Conservation (phyloP, 495 filamentous ascomycete genomes). For the Penicillium lagena region DNA sequence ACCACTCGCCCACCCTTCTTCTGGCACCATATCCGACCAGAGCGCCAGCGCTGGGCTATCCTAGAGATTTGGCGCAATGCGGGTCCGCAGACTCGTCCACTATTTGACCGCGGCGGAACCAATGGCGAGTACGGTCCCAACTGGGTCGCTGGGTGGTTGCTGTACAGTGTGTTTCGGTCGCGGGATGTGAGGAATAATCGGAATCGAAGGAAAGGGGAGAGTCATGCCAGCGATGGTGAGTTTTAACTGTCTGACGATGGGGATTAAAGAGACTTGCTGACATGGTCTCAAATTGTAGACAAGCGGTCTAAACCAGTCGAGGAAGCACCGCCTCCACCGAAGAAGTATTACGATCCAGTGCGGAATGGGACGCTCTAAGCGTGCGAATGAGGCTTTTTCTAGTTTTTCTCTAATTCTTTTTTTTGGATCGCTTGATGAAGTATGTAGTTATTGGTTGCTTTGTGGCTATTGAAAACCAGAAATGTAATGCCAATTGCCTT, state of each 20-base stretch:
- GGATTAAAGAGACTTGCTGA: neutral
- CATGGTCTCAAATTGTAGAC: slow-evolving; percentile 11
- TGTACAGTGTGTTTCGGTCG: slow-evolving; percentile 54
- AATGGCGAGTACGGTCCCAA: slow-evolving; percentile 43
- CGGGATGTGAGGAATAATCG: slow-evolving; percentile 51
- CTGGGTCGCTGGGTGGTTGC: slow-evolving; percentile 52
- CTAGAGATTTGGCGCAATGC: slow-evolving; percentile 34
- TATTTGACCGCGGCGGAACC: slow-evolving; percentile 34
- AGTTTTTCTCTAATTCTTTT: slow-evolving; percentile 1
- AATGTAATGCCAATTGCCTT: no score
- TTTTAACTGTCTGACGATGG: neutral
- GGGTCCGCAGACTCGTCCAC: slow-evolving; percentile 22
- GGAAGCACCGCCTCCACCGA: slow-evolving; percentile 20
- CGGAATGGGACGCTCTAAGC: slow-evolving; percentile 29
- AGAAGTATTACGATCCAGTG: slow-evolving; percentile 41
- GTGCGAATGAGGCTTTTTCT: neutral
- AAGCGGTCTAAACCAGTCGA: slow-evolving; percentile 16
- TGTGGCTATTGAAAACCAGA: no score
- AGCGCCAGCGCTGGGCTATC: slow-evolving; percentile 35
- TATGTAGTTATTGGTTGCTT: no score
- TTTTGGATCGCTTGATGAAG: neutral
- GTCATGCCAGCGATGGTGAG: slow-evolving; percentile 20
- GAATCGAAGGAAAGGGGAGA: slow-evolving; percentile 36
- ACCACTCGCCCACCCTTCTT: slow-evolving; percentile 34
- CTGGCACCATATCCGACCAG: slow-evolving; percentile 41